phyloP scores from a whole-genome alignment of 164 flowering plant genomes.

The Sedum album region DNA sequence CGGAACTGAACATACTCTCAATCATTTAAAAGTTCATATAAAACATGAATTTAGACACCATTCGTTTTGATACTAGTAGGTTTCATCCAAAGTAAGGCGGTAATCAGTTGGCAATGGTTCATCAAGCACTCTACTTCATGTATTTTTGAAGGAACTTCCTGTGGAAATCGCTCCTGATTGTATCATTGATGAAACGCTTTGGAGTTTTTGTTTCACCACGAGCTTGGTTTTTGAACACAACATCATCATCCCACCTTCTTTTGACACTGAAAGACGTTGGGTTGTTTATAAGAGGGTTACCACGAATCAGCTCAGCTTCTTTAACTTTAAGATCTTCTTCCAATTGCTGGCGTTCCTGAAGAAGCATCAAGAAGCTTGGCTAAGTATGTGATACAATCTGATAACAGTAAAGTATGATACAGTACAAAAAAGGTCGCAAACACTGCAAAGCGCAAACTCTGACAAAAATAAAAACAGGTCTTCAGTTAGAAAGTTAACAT shows the following conservation, averaged over 20 bases:
- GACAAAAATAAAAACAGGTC: background rate
- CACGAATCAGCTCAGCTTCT: conserved; percentile 78
- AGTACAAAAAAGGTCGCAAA: background rate
- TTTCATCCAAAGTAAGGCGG: background rate
- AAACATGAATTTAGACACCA: background rate
- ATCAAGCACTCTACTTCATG: conserved; percentile 50
- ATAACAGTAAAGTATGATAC: background rate
- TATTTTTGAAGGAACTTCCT: conserved; percentile 85
- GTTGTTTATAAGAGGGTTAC: conserved; percentile 78
- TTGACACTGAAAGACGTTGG: conserved; percentile 66
- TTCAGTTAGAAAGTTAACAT: background rate
- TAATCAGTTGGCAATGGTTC: background rate
- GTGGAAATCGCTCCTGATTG: conserved; percentile 88
- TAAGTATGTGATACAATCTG: background rate
- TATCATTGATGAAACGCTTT: conserved; percentile 91
- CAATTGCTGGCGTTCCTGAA: conserved; percentile 54
- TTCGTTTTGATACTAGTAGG: background rate
- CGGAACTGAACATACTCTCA: background rate
- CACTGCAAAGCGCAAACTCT: background rate
- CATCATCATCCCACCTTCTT: conserved; percentile 98
- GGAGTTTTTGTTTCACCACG: conserved; percentile 86
- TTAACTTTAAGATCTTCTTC: conserved; percentile 84
- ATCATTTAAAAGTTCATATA: background rate
- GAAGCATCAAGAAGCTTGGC: conserved; percentile 11
- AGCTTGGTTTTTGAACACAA: conserved; percentile 93